Conservation (phyloP, 2,329 filamentous ascomycete genomes). For the Botrytis squamosa region DNA sequence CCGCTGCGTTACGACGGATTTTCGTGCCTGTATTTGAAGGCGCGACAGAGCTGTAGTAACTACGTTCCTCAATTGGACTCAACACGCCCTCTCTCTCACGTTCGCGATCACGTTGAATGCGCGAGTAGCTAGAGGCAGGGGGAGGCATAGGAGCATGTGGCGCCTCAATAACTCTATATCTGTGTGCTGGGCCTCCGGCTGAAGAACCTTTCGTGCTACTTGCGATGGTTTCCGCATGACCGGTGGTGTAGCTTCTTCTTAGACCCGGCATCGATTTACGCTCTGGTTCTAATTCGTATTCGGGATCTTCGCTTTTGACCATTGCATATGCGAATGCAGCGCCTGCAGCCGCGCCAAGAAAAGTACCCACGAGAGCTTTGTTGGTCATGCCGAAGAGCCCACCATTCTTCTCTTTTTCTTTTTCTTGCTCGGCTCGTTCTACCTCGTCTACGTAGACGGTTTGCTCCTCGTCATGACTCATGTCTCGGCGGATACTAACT, state of each 20-base stretch:
- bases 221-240: conserved; percentile 15
- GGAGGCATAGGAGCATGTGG: conserved; percentile 15
- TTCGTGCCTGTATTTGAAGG: conserved; percentile 2
- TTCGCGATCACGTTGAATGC: conserved; percentile 13
- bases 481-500: conserved; percentile 9
- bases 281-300: conserved; percentile 13
- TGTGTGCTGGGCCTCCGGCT: background rate
- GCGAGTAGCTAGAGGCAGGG: conserved; percentile 11
- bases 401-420: conserved; percentile 16
- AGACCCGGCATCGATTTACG: background rate
- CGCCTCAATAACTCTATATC: conserved; percentile 18
- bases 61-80: conserved; percentile 6
- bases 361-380: conserved; percentile 68
- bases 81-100: conserved; percentile 12
- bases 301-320: conserved; percentile 54
- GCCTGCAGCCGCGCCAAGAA: conserved; percentile 77
- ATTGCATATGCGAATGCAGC: conserved; percentile 76
- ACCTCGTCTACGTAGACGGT: conserved; percentile 23
- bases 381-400: conserved; percentile 47
- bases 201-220: conserved; percentile 7
- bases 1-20: background rate
- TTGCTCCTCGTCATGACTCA: conserved; percentile 6
- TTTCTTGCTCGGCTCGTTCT: conserved; percentile 24
- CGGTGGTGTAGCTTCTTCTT: conserved; percentile 12
- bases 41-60: conserved; percentile 6